Conservation (phyloP, 345 rosid species). For the Geranium rotundifolium region DNA sequence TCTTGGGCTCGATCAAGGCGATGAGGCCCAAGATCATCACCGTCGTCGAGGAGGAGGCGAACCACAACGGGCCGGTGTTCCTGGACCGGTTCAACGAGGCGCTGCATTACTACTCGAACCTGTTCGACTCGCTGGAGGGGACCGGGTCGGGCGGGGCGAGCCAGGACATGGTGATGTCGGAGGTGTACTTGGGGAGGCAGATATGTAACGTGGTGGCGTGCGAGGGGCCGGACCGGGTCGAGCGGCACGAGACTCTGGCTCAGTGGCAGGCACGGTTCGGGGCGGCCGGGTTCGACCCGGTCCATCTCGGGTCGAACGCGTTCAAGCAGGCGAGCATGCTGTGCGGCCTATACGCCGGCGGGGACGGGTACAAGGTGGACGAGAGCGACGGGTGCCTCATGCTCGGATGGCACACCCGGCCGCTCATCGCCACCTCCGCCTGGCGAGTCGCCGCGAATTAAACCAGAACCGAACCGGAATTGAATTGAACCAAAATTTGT, state of each 20-base stretch:
- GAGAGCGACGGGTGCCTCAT: conserved; percentile 67
- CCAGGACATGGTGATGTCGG: conserved; percentile 24
- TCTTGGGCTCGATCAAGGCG: neutral
- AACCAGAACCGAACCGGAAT: no score
- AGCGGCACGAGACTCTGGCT: conserved; percentile 58
- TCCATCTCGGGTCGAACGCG: conserved; percentile 72
- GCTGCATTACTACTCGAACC: conserved; percentile 22
- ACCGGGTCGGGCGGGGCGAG: conserved; percentile 10
- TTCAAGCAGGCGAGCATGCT: conserved; percentile 80
- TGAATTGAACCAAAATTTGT: no score
- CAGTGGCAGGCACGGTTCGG: conserved; percentile 58
- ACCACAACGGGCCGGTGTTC: conserved; percentile 1
- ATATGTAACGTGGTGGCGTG: conserved; percentile 33
- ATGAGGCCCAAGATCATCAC: neutral
- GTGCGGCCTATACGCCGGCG: conserved; percentile 55
- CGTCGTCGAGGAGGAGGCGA: conserved; percentile 3
- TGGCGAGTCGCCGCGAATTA: conserved; percentile 32
- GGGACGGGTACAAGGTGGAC: conserved; percentile 81
- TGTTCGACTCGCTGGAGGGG: conserved; percentile 27
- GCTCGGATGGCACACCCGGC: conserved; percentile 86
- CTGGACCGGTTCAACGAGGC: conserved; percentile 2
- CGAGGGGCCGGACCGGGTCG: conserved; percentile 68
- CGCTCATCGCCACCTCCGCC: conserved; percentile 77
- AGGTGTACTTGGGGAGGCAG: conserved; percentile 27
- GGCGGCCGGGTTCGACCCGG: conserved; percentile 59